These are phyloP conservation scores for Chaetothyriales sp. DNA, from an alignment of 2,329 filamentous ascomycete genomes.

Conservation along the genomic window DNA sequence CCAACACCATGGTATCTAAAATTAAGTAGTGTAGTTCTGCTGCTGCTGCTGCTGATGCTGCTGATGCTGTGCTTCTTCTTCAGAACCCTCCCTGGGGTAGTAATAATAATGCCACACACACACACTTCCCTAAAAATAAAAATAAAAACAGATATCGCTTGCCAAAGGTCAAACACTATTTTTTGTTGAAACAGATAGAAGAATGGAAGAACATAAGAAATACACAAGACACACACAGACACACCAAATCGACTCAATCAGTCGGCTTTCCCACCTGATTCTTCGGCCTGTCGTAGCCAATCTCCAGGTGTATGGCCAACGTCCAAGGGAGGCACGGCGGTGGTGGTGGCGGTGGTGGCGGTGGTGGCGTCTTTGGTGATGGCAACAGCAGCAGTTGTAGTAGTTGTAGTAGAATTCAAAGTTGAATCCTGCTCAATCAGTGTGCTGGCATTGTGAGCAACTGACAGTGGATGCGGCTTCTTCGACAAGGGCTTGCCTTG, in stretches of 20 bases:
- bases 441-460: not conserved
- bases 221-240: too few relatives aligned
- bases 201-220: not conserved
- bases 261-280: not conserved
- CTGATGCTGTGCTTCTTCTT: too few relatives aligned
- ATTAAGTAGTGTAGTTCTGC: not conserved
- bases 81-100: too few relatives aligned
- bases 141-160: not conserved
- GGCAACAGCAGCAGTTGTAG: not conserved
- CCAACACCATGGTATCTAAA: not conserved
- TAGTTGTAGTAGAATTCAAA: not conserved
- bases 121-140: too few relatives aligned
- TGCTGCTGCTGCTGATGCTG: too few relatives aligned
- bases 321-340: constrained; percentile 1
- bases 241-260: not conserved
- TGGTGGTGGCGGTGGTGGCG: not conserved
- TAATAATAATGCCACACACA: not conserved
- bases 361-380: not conserved
- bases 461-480: not conserved
- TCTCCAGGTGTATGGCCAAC: constrained; percentile 12
- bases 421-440: not conserved
- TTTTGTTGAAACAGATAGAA: too few relatives aligned
- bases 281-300: constrained; percentile 8
- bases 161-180: not conserved
- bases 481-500: not conserved